Conservation (phyloP, 108 stramenopile genomes). For the Asterionellopsis glacialis region DNA sequence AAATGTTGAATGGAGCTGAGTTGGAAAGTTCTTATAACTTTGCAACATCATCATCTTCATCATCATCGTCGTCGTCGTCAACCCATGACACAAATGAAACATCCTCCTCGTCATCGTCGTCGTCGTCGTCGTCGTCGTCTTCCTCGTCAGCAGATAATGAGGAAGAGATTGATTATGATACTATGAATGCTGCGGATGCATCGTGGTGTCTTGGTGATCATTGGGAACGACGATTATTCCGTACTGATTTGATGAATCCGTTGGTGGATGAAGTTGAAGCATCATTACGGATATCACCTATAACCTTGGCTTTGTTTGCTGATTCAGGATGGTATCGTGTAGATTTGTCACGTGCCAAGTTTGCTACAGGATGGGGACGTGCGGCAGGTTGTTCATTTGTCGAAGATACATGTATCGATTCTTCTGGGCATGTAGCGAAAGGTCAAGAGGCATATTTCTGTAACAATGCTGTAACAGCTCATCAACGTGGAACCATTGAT, state of each 20-base stretch:
- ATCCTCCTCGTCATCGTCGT: not conserved
- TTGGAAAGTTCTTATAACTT: constrained; percentile 37
- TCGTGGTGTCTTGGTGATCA: constrained; percentile 67
- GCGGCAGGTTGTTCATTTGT: constrained; percentile 80
- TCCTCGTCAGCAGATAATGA: constrained; percentile 26
- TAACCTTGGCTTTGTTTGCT: constrained; percentile 77
- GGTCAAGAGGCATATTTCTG: constrained; percentile 74
- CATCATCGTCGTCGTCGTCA: constrained; percentile 18
- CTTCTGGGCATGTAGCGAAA: constrained; percentile 46
- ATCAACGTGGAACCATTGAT: constrained; percentile 12
- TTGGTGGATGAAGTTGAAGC: constrained; percentile 58
- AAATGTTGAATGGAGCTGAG: constrained; percentile 66
- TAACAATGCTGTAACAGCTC: constrained; percentile 24
- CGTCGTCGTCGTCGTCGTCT: not conserved
- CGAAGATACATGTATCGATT: constrained; percentile 53
- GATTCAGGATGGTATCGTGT: constrained; percentile 88
- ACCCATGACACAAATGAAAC: constrained; percentile 25
- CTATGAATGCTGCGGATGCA: constrained; percentile 11
- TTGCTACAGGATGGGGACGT: constrained; percentile 67
- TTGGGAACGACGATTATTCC: constrained; percentile 74
- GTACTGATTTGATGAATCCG: constrained; percentile 77
- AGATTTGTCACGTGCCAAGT: constrained; percentile 48
- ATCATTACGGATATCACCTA: constrained; percentile 55
- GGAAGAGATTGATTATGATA: constrained; percentile 12
- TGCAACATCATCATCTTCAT: not conserved